Evolutionary conservation across 2,329 filamentous ascomycete genomes (phyloP).

Genomic region (Periconia macrospinosa): DNA sequence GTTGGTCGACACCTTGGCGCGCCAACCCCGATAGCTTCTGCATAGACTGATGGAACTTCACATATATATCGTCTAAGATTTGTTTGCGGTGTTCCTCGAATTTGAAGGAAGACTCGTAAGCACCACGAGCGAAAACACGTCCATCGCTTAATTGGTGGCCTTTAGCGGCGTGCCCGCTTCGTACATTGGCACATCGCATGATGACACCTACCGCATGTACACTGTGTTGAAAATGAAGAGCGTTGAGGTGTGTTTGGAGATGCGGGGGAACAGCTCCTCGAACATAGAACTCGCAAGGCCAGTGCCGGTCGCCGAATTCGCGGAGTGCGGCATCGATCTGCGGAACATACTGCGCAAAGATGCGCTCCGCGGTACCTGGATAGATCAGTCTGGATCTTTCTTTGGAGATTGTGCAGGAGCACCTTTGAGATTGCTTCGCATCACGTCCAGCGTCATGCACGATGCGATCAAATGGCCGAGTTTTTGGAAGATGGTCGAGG

Average conservation of each 20-base stretch:
- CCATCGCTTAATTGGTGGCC: slow-evolving; percentile 44
- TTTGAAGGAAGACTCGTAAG: slow-evolving; percentile 43
- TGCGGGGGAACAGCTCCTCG: slow-evolving; percentile 29
- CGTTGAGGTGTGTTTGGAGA: slow-evolving; percentile 39
- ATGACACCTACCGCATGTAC: slow-evolving; percentile 46
- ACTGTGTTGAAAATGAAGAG: slow-evolving; percentile 47
- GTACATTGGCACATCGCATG: slow-evolving; percentile 42
- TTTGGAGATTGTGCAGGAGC: neutral
- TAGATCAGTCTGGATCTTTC: slow-evolving; percentile 42
- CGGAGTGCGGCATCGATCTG: slow-evolving; percentile 48
- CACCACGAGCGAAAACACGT: slow-evolving; percentile 46
- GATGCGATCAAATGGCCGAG: slow-evolving; percentile 53
- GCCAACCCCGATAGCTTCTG: slow-evolving; percentile 1
- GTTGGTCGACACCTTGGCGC: slow-evolving; percentile 1
- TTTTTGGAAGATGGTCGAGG: slow-evolving; percentile 43
- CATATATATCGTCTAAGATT: slow-evolving; percentile 1
- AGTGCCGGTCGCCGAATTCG: slow-evolving; percentile 50
- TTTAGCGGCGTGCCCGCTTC: slow-evolving; percentile 46
- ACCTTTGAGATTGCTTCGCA: slow-evolving; percentile 38
- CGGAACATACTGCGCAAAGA: slow-evolving; percentile 41
- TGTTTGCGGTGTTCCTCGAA: neutral
- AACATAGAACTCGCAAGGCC: slow-evolving; percentile 52
- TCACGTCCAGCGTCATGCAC: slow-evolving; percentile 53
- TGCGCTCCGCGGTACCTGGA: slow-evolving; percentile 2
- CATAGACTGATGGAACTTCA: slow-evolving; percentile 1